Base-by-base conservation (phyloP, 2,329 filamentous ascomycete genomes). In the Rutstroemia sp. region DNA sequence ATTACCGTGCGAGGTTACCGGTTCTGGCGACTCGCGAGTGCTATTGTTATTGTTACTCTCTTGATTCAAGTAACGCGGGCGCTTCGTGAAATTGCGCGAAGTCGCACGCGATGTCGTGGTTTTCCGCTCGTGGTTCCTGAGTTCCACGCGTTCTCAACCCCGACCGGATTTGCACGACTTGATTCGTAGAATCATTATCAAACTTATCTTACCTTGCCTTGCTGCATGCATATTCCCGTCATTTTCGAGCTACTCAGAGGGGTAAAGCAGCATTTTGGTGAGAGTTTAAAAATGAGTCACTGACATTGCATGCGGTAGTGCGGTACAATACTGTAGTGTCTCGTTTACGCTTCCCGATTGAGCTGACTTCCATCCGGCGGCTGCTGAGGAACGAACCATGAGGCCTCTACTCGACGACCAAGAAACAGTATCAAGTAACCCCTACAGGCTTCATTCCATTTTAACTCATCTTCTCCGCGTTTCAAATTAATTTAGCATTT, bases 211-310 rank as follows among this genome's bases (percentile, higher is more conserved):
- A 17, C 47, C 9, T 48, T 48, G 30, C 25, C 51, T 45, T 44
- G 12, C 54, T 54, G 57, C 42, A 58, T 60, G 57, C 60, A 57
- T 47, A 56, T 56, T n/a, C 21, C 44, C 49, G 48, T 58, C 46
- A 48, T 56, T 51, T 53, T 50, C 27, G 53, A n/a, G 16, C 16
- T 8, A n/a, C 9, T 17, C 17, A 8, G 7, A 42, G 17, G 8
- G 8, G 39, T 42, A 17, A 6, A 42, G 30, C 51, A 53, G 44
- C 17, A 54, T 23, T 41, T 46, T 46, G 51, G 48, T 19, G 25
- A 56, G 42, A 57, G 7, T 63, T 62, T 64, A 65, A 65, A 57
- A 61, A 64, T 69, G 67, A 69, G 58, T 69, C 67, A 69, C 59
- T 64, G 61, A 59, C 56, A 57, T 65, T 66, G 65, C 65, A 66